A percentile compares a stretch with the other conserved stretches of the same genome.
These are phyloP conservation scores for Henningerozyma blattae DNA, from an alignment of 805 yeast genomes.

Conservation along the genomic window DNA sequence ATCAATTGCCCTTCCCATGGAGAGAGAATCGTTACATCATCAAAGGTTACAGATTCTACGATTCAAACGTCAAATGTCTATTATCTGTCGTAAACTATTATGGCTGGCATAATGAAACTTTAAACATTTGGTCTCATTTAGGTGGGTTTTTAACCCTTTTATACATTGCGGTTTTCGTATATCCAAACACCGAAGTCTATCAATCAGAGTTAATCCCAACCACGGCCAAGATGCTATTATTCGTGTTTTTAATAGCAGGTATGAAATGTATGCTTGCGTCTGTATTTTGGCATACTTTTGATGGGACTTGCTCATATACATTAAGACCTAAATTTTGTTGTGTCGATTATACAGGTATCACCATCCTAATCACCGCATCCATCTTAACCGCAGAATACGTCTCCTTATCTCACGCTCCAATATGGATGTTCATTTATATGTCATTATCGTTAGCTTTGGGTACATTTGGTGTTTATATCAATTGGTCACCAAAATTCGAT, in stretches of 20 bases:
- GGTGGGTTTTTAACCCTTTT: slow-evolving; percentile 50
- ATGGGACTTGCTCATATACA: slow-evolving; percentile 53
- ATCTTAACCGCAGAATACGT: slow-evolving; percentile 79
- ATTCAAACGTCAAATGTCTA: slow-evolving; percentile 46
- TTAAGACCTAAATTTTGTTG: slow-evolving; percentile 75
- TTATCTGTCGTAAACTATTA: slow-evolving; percentile 40
- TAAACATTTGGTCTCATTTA: slow-evolving; percentile 90
- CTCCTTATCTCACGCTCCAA: slow-evolving; percentile 35
- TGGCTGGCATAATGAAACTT: slow-evolving; percentile 69
- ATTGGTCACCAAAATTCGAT: slow-evolving; percentile 91
- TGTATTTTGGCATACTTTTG: slow-evolving; percentile 84
- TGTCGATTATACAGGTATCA: slow-evolving; percentile 90
- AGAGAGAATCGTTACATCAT: slow-evolving; percentile 80
- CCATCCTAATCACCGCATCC: slow-evolving; percentile 79
- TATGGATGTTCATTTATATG: slow-evolving; percentile 32
- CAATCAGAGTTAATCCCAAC: slow-evolving; percentile 31
- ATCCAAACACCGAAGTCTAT: slow-evolving; percentile 49
- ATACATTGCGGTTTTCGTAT: slow-evolving; percentile 46
- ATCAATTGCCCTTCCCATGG: slow-evolving; percentile 87
- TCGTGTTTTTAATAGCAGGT: slow-evolving; percentile 59
- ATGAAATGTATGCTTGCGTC: slow-evolving; percentile 70
- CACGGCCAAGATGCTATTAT: slow-evolving; percentile 32
- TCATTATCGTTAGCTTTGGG: slow-evolving; percentile 57
- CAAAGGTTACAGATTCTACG: slow-evolving; percentile 75
- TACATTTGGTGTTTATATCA: slow-evolving; percentile 56